Percentiles rank a stretch among this genome's conserved stretches.
phyloP scores from a whole-genome alignment of 768 basidiomycete genomes.

The Psilocybe sp. region DNA sequence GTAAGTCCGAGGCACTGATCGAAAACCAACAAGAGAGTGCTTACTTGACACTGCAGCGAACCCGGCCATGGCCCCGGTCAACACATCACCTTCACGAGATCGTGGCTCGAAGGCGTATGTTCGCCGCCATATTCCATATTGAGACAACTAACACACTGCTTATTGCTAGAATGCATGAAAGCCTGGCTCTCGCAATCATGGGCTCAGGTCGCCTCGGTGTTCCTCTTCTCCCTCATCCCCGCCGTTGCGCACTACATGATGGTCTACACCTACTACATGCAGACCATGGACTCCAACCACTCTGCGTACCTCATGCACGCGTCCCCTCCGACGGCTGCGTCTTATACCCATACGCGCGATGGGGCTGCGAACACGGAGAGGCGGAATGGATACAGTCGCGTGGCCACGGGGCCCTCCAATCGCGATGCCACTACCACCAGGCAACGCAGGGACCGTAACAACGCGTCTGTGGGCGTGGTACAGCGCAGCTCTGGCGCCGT shows the following conservation, averaged over 20 bases:
- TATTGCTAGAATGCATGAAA: slow-evolving; percentile 30
- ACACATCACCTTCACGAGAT: slow-evolving; percentile 18
- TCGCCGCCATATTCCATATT: not conserved
- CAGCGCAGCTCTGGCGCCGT: not conserved
- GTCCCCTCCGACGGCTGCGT: not conserved
- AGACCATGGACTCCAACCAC: slow-evolving; percentile 35
- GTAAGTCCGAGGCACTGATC: slow-evolving; percentile 19
- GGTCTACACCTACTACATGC: slow-evolving; percentile 38
- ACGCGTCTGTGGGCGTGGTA: not conserved
- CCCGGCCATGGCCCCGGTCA: slow-evolving; percentile 28
- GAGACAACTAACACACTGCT: not conserved
- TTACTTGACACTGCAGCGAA: slow-evolving; percentile 20
- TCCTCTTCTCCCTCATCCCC: slow-evolving; percentile 37
- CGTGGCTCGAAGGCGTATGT: slow-evolving; percentile 34
- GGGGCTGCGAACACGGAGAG: not conserved
- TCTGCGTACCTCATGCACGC: slow-evolving; percentile 25
- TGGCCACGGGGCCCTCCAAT: slow-evolving; percentile 9
- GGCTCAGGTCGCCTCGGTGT: slow-evolving; percentile 34
- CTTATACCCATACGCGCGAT: not conserved
- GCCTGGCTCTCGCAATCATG: slow-evolving; percentile 36
- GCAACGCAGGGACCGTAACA: not conserved
- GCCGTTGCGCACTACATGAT: slow-evolving; percentile 31
- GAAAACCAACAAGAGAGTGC: not conserved
- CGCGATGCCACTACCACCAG: not conserved
- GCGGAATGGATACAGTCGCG: slow-evolving; percentile 3